phyloP scores from a whole-genome alignment of 345 rosid genomes.

The Iberis pinnata region DNA sequence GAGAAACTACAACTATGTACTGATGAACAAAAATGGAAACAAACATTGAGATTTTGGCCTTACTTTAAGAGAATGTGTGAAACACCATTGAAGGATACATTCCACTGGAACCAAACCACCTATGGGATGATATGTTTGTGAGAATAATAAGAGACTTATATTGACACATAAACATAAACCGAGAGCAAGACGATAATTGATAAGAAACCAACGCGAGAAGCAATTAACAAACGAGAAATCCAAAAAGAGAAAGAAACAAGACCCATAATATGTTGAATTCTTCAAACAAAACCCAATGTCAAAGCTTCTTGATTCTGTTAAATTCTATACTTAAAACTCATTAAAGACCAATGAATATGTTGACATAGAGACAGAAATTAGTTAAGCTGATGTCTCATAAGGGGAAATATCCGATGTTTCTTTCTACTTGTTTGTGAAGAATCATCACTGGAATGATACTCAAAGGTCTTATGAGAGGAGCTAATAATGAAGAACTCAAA shows the following conservation, averaged over 20 bases:
- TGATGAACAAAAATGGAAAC: background rate
- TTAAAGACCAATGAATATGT: no score
- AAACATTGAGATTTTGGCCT: background rate
- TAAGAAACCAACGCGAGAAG: background rate
- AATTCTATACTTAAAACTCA: background rate
- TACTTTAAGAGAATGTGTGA: background rate
- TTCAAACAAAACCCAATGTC: background rate
- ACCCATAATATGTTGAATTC: background rate
- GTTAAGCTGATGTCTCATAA: no score
- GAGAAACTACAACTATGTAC: background rate
- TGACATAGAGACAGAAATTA: no score
- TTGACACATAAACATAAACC: conserved; percentile 1
- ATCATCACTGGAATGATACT: no score
- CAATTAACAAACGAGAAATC: background rate
- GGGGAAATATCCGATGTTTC: no score
- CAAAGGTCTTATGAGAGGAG: no score
- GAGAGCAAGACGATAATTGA: no score
- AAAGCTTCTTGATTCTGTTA: background rate
- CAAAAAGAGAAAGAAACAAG: background rate
- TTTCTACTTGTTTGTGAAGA: no score
- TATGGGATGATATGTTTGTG: no score
- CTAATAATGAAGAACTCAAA: no score
- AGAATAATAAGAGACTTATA: no score
- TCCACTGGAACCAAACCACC: conserved; percentile 10
- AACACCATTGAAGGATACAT: conserved; percentile 14